Conservation (phyloP, 106 monocot species). For the Dioscorea dumetorum region DNA sequence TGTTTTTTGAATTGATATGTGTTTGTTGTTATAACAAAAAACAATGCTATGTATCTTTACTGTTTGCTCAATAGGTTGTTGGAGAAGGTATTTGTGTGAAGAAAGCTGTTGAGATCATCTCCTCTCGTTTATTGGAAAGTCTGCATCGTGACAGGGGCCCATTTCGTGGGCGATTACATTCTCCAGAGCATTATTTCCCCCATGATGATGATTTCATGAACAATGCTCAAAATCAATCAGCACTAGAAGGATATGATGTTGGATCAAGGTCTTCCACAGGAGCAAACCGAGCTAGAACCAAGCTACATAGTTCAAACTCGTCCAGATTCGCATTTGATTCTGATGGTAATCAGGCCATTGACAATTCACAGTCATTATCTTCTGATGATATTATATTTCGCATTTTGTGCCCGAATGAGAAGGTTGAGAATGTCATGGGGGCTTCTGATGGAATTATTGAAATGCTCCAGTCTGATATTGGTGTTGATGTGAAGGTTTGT, state of each 20-base stretch:
- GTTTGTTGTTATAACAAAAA: too few species aligned
- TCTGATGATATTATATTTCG: conserved; percentile 68
- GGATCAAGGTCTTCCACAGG: conserved; percentile 37
- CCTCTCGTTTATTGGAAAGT: conserved; percentile 88
- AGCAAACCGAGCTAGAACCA: conserved; percentile 32
- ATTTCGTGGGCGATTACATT: conserved; percentile 61
- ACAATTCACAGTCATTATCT: conserved; percentile 26
- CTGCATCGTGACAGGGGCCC: conserved; percentile 84
- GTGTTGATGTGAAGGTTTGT: conserved; percentile 70
- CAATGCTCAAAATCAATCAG: conserved; percentile 23
- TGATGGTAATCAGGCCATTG: conserved; percentile 32
- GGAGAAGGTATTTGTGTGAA: conserved; percentile 82
- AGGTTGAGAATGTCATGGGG: conserved; percentile 52
- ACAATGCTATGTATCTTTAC: background rate
- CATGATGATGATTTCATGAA: conserved; percentile 55
- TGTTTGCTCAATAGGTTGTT: conserved; percentile 45
- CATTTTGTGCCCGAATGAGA: conserved; percentile 82
- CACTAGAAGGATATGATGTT: conserved; percentile 43
- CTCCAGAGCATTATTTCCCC: conserved; percentile 45
- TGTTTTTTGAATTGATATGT: too few species aligned
- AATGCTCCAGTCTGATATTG: conserved; percentile 68
- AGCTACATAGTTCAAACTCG: conserved; percentile 26
- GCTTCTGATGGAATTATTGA: conserved; percentile 62
- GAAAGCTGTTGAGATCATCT: conserved; percentile 72
- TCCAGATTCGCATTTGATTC: conserved; percentile 48